Percentiles rank a stretch among this genome's conserved stretches.
These are phyloP conservation scores for Fraxinus excelsior DNA, from an alignment of 257 asterid species.

Conservation along the genomic window DNA sequence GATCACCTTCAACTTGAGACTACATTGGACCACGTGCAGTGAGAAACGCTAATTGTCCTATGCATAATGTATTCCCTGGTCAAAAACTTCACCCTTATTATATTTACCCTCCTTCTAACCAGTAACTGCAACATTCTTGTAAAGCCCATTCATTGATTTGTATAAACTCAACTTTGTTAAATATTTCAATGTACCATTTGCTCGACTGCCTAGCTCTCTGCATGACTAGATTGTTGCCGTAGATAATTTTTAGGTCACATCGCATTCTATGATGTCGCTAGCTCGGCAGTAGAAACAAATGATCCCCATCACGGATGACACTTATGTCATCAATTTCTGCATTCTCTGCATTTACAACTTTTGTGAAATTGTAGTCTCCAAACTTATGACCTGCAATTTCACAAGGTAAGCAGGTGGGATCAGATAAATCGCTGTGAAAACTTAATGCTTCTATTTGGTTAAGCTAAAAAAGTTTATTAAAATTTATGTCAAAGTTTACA, in stretches of 20 bases:
- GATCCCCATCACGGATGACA: slow-evolving; percentile 85
- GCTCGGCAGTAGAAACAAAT: slow-evolving; percentile 57
- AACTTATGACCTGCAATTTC: slow-evolving; percentile 76
- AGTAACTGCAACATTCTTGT: neutral
- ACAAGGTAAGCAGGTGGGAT: slow-evolving; percentile 24
- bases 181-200: slow-evolving; percentile 20
- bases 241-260: slow-evolving; percentile 25
- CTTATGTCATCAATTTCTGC: slow-evolving; percentile 80
- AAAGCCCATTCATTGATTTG: neutral
- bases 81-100: neutral
- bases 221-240: slow-evolving; percentile 11
- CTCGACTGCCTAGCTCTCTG: slow-evolving; percentile 28
- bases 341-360: slow-evolving; percentile 55
- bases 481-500: no score
- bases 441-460: neutral
- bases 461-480: no score
- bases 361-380: slow-evolving; percentile 49
- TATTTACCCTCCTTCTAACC: neutral
- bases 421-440: slow-evolving; percentile 25
- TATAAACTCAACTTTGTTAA: neutral
- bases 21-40: neutral
- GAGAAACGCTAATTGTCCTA: neutral
- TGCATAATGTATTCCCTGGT: neutral
- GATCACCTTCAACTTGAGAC: neutral
- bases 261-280: slow-evolving; percentile 24